A percentile compares a stretch with the other conserved stretches of the same genome.
Conservation (phyloP, 2,329 filamentous ascomycete genomes). For the Arachnopeziza araneosa region DNA sequence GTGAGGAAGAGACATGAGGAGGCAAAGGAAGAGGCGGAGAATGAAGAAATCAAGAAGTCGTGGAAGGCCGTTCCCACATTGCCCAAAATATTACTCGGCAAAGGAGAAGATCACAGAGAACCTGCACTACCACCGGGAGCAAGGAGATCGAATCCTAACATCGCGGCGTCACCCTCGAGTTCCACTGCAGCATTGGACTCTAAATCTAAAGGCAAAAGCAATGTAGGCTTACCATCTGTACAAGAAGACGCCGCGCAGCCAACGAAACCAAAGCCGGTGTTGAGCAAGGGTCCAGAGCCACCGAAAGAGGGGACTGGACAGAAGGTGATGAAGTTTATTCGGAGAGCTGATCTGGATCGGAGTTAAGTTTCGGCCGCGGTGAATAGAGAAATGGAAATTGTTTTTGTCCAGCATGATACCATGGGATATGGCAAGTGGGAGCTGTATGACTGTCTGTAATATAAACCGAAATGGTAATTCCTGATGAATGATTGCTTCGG, state of each 20-base stretch:
- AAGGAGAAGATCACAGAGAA: constrained; percentile 24
- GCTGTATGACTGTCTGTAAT: too few relatives aligned
- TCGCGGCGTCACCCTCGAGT: constrained; percentile 3
- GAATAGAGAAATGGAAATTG: neutral
- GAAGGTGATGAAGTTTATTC: constrained; percentile 17
- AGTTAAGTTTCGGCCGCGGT: constrained; percentile 11
- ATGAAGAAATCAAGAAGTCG: constrained; percentile 22
- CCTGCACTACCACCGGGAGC: constrained; percentile 18
- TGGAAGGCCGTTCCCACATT: constrained; percentile 23
- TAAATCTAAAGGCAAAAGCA: neutral
- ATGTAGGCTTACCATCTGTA: constrained; percentile 5
- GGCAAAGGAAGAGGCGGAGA: constrained; percentile 38
- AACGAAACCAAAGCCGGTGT: constrained; percentile 7
- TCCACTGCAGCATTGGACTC: constrained; percentile 6
- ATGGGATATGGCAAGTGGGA: too few relatives aligned
- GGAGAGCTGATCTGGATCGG: constrained; percentile 25
- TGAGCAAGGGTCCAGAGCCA: constrained; percentile 4
- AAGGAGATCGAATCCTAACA: constrained; percentile 9
- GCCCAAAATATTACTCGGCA: constrained; percentile 23
- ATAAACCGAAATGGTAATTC: neutral
- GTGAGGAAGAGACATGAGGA: constrained; percentile 44
- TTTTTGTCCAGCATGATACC: neutral
- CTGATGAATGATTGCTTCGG: too few relatives aligned
- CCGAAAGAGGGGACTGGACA: constrained; percentile 14
- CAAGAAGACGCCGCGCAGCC: constrained; percentile 14